These are phyloP conservation scores for Truncatella angustata DNA, from an alignment of 2,329 filamentous ascomycete species.

Conservation along the genomic window DNA sequence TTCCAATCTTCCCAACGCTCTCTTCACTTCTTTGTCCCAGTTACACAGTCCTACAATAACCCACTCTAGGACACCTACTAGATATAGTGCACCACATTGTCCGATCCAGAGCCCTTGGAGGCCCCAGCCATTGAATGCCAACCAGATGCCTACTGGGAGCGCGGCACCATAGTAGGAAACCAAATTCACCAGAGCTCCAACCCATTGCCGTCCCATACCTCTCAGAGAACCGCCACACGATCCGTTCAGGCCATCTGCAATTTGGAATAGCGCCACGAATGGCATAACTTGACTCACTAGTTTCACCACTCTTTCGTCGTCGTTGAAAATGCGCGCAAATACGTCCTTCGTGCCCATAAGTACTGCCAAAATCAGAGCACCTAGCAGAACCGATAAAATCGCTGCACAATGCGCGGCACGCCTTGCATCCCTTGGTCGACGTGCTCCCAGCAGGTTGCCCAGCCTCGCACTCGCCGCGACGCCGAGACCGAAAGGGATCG, in stretches of 20 bases:
- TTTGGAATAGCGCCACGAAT: slow-evolving; percentile 85
- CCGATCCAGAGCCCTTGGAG: slow-evolving; percentile 72
- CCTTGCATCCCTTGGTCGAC: slow-evolving; percentile 62
- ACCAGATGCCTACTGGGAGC: slow-evolving; percentile 6
- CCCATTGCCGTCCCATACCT: slow-evolving; percentile 84
- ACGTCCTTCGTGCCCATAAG: slow-evolving; percentile 70
- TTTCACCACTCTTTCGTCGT: slow-evolving; percentile 67
- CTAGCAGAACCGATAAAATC: slow-evolving; percentile 67
- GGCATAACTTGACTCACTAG: slow-evolving; percentile 79
- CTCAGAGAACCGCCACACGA: slow-evolving; percentile 77
- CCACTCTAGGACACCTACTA: slow-evolving; percentile 80
- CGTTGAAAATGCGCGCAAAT: slow-evolving; percentile 79
- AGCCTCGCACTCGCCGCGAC: slow-evolving; percentile 77
- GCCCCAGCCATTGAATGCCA: slow-evolving; percentile 12
- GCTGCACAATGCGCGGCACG: slow-evolving; percentile 75
- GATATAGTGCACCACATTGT: slow-evolving; percentile 76
- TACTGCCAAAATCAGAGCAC: slow-evolving; percentile 62
- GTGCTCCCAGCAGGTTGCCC: slow-evolving; percentile 75
- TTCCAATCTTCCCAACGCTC: slow-evolving; percentile 71
- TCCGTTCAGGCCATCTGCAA: slow-evolving; percentile 83
- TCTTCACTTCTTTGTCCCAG: slow-evolving; percentile 72
- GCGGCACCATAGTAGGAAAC: slow-evolving; percentile 71
- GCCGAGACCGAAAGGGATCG: slow-evolving; percentile 82
- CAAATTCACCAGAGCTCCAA: slow-evolving; percentile 79
- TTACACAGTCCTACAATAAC: slow-evolving; percentile 72